Conservation (phyloP, 805 yeast genomes). For the Suhomyces pyralidae region DNA sequence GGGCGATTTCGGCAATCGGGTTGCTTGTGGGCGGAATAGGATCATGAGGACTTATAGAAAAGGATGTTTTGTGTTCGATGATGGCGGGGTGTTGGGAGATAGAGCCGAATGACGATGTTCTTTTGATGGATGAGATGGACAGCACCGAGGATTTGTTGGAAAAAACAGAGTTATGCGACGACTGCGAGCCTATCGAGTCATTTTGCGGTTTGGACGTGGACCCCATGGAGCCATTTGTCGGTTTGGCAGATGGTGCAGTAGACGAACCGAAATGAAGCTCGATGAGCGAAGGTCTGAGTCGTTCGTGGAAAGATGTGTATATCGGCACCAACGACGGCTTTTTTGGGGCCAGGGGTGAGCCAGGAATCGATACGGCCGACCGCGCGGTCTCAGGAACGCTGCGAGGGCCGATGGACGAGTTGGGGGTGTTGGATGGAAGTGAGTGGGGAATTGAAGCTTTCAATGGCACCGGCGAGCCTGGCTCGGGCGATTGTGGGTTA, state of each 20-base stretch:
- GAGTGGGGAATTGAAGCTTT: background rate
- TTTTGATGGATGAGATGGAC: slow-evolving; percentile 25
- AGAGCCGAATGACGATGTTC: slow-evolving; percentile 30
- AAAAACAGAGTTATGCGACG: slow-evolving; percentile 31
- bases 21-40: slow-evolving; percentile 4
- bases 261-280: slow-evolving; percentile 25
- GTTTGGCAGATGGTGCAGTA: background rate
- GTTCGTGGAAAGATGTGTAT: slow-evolving; percentile 21
- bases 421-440: background rate
- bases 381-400: slow-evolving; percentile 7
- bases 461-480: background rate
- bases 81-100: slow-evolving; percentile 17
- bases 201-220: slow-evolving; percentile 6
- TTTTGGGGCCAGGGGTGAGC: slow-evolving; percentile 9
- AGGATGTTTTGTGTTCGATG: slow-evolving; percentile 11
- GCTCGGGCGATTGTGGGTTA: slow-evolving; percentile 4
- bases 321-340: slow-evolving; percentile 17
- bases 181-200: slow-evolving; percentile 27
- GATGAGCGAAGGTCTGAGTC: slow-evolving; percentile 34
- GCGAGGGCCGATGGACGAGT: slow-evolving; percentile 8
- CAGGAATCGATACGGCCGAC: slow-evolving; percentile 11
- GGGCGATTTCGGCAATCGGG: background rate
- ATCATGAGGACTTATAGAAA: slow-evolving; percentile 20
- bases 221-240: slow-evolving; percentile 1
- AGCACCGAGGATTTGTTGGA: slow-evolving; percentile 36